These are phyloP conservation scores for Russula virescens DNA, from an alignment of 768 basidiomycete genomes.

Conservation along the genomic window DNA sequence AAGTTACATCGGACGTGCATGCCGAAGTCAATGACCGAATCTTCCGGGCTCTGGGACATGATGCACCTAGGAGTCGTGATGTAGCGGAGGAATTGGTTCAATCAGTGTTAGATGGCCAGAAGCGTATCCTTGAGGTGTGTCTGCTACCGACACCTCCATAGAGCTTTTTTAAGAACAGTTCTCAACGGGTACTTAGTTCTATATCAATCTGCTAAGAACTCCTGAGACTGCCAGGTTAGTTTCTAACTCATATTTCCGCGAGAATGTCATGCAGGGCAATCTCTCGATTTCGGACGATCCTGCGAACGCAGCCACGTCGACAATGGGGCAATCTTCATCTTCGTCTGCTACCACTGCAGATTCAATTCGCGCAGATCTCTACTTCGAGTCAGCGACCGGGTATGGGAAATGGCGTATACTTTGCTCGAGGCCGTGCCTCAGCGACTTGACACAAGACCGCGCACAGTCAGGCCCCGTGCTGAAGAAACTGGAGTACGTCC, in stretches of 20 bases:
- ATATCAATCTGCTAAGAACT: neutral
- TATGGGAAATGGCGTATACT: conserved; percentile 14
- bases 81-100: neutral
- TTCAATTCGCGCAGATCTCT: conserved; percentile 12
- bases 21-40: neutral
- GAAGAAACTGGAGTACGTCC: conserved; percentile 10
- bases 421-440: neutral
- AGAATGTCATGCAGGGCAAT: conserved; percentile 5
- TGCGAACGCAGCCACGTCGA: neutral
- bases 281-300: neutral
- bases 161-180: neutral
- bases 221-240: neutral
- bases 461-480: neutral
- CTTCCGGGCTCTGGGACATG: neutral
- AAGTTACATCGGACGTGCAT: neutral
- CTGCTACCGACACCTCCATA: too few relatives aligned
- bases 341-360: neutral
- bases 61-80: neutral
- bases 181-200: neutral
- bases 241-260: conserved; percentile 9
- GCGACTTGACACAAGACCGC: neutral
- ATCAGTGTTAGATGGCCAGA: conserved; percentile 2
- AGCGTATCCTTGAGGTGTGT: conserved; percentile 2
- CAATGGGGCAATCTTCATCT: neutral
- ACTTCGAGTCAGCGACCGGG: conserved; percentile 3